These are phyloP conservation scores for Trichoderma sp. DNA, from an alignment of 2,329 filamentous ascomycete species.

Conservation along the genomic window DNA sequence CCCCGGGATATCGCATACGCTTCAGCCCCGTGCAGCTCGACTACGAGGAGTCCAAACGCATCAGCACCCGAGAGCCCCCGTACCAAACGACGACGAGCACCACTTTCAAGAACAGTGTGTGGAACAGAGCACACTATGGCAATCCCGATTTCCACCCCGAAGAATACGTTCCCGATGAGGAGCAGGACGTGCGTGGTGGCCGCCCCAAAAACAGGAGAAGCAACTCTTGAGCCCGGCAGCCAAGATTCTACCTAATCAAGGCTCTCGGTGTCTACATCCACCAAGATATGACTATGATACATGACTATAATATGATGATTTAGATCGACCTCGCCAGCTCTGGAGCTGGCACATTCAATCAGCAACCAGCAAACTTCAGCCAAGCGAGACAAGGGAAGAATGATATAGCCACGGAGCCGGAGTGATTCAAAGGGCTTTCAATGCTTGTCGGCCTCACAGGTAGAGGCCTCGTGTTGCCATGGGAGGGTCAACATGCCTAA, in stretches of 20 bases:
- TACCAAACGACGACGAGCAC: conserved; percentile 54
- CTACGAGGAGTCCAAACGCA: conserved; percentile 54
- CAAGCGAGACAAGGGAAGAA: neutral
- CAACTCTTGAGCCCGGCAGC: neutral
- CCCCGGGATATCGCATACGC: conserved; percentile 42
- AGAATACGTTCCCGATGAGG: conserved; percentile 48
- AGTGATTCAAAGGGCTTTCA: neutral
- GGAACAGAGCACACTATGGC: conserved; percentile 67
- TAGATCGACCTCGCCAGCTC: too few species aligned
- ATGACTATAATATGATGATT: too few species aligned
- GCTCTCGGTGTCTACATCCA: neutral
- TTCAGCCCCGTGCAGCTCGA: conserved; percentile 54
- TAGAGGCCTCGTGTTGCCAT: neutral
- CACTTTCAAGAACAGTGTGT: conserved; percentile 67
- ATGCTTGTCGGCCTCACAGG: neutral
- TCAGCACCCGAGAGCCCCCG: conserved; percentile 48
- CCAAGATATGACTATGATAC: too few species aligned
- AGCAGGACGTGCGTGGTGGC: conserved; percentile 38
- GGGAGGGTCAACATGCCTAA: neutral
- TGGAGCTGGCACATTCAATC: neutral
- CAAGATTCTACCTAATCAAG: neutral
- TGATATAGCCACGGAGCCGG: neutral
- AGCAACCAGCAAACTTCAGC: neutral
- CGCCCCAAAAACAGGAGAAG: conserved; percentile 32
- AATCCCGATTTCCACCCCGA: conserved; percentile 58